Evolutionary conservation across 306 rosid genomes (phyloP), one percentile per base, ranked within the genome.

Genomic region (Styphnolobium japonicum): DNA sequence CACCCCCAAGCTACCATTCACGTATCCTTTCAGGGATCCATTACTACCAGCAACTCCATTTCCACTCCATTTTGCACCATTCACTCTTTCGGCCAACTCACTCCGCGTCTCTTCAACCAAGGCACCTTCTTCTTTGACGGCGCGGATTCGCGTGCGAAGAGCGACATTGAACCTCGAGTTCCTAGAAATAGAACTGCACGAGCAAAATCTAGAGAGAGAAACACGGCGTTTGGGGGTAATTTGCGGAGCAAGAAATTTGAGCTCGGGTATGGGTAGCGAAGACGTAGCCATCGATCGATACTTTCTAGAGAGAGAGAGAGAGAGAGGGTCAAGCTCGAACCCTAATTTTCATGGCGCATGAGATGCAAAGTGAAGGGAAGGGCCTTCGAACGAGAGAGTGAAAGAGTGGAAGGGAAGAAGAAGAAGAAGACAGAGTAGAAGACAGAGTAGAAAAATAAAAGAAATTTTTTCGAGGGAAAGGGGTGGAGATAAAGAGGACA

Each of bases 401-500:
- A 11, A 29, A n/a, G 55, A 18, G 83, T 21, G 34, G 19, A 10
- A 49, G 11, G 22, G 71, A 65, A 9, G 43, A 6, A 8, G 73
- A 33, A 22, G 77, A 73, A 71, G 72, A 15, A 7, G 0, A 63
- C n/a, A 71, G 80, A 62, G 76, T 34, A 45, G 65, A 80, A 33
- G 83, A 48, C 71, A 31, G 52, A 64, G 63, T 2, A 3, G 51
- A 81, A 33, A 7, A 40, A 45, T 34, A 6, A 7, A 21, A 39
- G 36, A 75, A 63, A 81, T 76, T 78, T n/a, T n/a, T n/a, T n/a
- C n/a, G n/a, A n/a, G n/a, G n/a, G n/a, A 66, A 86, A 83, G 71
- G 83, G 87, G 90, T 87, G 93, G 93, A 85, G 63, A 78, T 56
- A 25, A 67, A 79, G 14, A 40, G 52, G 89, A 87, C 98, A 92